Evolutionary conservation across 1,284 basidiomycete species (phyloP), one percentile per base, ranked within the genome.

Genomic region (Leccinum insigne): DNA sequence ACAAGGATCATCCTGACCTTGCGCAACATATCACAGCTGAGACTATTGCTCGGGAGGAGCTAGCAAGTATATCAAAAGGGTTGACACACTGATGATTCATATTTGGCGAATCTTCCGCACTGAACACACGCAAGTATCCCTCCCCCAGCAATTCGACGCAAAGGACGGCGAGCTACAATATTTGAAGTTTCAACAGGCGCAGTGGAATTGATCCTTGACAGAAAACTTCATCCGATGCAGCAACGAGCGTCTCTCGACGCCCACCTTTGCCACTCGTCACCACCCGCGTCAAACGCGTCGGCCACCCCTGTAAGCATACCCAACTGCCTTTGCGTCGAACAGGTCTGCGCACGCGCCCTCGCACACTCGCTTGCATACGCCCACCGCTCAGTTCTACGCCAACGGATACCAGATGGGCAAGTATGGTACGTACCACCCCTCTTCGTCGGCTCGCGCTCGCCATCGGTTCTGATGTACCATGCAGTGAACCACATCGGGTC

Each of bases 161-260:
- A 91, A 90, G 74, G 88, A 93, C 21, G 82, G 83, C 29, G 87
- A 91, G 71, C 73, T 92, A 16, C 80, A 83, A 63, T 81, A 77
- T 63, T 75, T 95, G 40, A 82, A 85, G 61, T 73, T 92, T 32
- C 77, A 69, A 63, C 74, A 78, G 63, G 69, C 73, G 4, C 75
- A 75, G 16, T 67, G 74, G 40, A 72, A 78, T 18, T 72, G 74
- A 5, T 74, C 66, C 2, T 75, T 75, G 1, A 76, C 78, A 76
- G 77, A 77, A 63, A 66, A 40, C 2, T 66, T 75, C 58, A 21
- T 60, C n/a, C 68, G 62, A 57, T 67, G 71, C 14, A 76, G 74
- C n/a, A 65, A 66, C 14, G 74, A 69, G 16, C 76, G 70, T 23
- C 68, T 78, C 10, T 78, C 74, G 35, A 72, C 75, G 65, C 76